Evolutionary conservation across 2,329 filamentous ascomycete species (phyloP).

Genomic region (Akanthomyces lecanii): DNA sequence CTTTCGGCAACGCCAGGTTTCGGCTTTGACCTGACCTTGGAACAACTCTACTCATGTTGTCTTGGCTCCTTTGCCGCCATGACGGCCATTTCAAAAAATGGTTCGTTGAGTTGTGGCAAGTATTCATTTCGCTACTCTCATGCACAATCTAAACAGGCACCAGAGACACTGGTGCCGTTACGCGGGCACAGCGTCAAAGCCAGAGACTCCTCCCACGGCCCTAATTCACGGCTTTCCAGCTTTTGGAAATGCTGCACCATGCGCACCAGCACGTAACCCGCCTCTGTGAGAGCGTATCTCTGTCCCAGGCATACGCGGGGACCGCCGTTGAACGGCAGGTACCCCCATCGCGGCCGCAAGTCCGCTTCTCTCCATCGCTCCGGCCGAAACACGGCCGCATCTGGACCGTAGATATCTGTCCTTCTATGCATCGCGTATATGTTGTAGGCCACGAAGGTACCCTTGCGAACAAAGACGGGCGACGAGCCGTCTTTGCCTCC

Average conservation of each 20-base stretch:
- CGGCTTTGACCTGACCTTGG: too few species aligned
- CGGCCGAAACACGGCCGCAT: conserved; percentile 37
- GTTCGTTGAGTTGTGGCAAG: too few species aligned
- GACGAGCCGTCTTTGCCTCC: conserved; percentile 43
- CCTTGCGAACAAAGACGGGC: conserved; percentile 45
- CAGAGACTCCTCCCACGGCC: conserved; percentile 21
- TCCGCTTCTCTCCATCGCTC: conserved; percentile 34
- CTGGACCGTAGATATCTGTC: conserved; percentile 35
- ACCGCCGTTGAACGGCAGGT: conserved; percentile 33
- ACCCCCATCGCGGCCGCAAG: conserved; percentile 28
- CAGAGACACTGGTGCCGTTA: conserved; percentile 22
- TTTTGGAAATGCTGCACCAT: conserved; percentile 23
- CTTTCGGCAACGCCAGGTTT: too few species aligned
- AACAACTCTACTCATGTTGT: too few species aligned
- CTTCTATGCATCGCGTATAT: conserved; percentile 39
- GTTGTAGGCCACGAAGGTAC: conserved; percentile 38
- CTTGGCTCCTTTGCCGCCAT: too few species aligned
- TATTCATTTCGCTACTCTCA: too few species aligned
- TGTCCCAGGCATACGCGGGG: conserved; percentile 38
- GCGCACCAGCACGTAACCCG: conserved; percentile 23
- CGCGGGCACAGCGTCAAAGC: conserved; percentile 20
- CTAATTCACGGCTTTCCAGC: conserved; percentile 19
- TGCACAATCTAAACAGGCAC: background rate
- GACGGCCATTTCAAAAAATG: too few species aligned
- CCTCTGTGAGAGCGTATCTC: conserved; percentile 25